A percentile compares a stretch with the other conserved stretches of the same genome.
Evolutionary conservation across 2,329 filamentous ascomycete species (phyloP).

Genomic region (Aspergillus hiratsukae): DNA sequence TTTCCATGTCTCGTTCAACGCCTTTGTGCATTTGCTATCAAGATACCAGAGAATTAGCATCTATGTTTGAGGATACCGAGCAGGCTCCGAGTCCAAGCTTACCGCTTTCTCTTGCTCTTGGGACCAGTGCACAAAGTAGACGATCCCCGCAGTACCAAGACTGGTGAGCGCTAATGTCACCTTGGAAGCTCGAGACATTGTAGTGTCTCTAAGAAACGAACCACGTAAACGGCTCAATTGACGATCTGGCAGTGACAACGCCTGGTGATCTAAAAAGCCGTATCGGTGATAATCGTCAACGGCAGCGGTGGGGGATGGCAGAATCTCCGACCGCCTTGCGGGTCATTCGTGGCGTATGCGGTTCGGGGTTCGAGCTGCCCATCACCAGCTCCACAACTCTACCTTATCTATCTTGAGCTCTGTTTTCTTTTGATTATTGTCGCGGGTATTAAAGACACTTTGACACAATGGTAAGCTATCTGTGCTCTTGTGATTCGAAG

Average conservation of each 20-base stretch:
- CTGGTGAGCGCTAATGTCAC: slow-evolving; percentile 76
- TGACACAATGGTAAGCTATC: slow-evolving; percentile 23
- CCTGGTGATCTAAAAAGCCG: slow-evolving; percentile 1
- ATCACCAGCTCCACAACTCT: slow-evolving; percentile 26
- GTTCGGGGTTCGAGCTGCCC: slow-evolving; percentile 18
- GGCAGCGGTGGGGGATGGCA: slow-evolving; percentile 30
- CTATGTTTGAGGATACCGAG: not conserved
- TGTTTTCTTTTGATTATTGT: slow-evolving; percentile 7
- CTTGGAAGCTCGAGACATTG: slow-evolving; percentile 91
- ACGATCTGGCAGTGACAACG: not conserved
- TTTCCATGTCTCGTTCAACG: slow-evolving; percentile 90
- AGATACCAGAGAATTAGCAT: slow-evolving; percentile 4
- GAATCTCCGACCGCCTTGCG: slow-evolving; percentile 31
- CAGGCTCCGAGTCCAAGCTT: slow-evolving; percentile 33
- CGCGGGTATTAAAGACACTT: not conserved
- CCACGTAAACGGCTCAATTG: not conserved
- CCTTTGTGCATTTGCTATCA: slow-evolving; percentile 84
- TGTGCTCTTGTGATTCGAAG: not conserved
- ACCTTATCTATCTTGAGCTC: slow-evolving; percentile 14
- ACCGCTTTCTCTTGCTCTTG: slow-evolving; percentile 81
- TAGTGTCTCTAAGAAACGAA: not conserved
- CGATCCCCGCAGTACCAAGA: slow-evolving; percentile 68
- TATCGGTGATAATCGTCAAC: slow-evolving; percentile 24
- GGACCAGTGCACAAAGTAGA: slow-evolving; percentile 83
- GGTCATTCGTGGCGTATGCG: slow-evolving; percentile 26